Evolutionary conservation across 2,329 filamentous ascomycete species (phyloP).

Genomic region (Penicillium rolfsii): DNA sequence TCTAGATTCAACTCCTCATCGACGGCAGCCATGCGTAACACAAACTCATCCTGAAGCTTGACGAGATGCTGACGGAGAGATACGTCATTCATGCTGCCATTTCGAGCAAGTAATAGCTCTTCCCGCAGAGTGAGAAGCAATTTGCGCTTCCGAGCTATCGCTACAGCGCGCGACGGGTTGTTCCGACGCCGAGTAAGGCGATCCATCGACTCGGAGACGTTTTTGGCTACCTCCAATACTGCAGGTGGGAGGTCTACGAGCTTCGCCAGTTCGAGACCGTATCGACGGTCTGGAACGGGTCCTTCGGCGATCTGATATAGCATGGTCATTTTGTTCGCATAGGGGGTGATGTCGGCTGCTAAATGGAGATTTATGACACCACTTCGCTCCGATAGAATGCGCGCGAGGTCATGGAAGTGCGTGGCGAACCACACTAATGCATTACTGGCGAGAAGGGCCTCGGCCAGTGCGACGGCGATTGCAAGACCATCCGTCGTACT

Average conservation of each 20-base stretch:
- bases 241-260: constrained; percentile 71
- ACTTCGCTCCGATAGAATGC: constrained; percentile 71
- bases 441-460: constrained; percentile 78
- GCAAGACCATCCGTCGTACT: constrained; percentile 85
- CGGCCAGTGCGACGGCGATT: constrained; percentile 87
- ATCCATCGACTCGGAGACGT: constrained; percentile 66
- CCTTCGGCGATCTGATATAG: constrained; percentile 81
- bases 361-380: constrained; percentile 86
- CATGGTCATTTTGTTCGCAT: constrained; percentile 74
- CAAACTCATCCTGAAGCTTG: constrained; percentile 74
- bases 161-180: constrained; percentile 61
- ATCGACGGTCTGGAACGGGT: constrained; percentile 70
- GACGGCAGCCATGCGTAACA: constrained; percentile 69
- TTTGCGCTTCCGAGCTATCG: constrained; percentile 67
- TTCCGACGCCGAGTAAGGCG: constrained; percentile 61
- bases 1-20: constrained; percentile 46
- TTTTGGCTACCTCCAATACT: constrained; percentile 70
- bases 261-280: constrained; percentile 80
- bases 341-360: constrained; percentile 64
- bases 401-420: constrained; percentile 82
- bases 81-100: constrained; percentile 67
- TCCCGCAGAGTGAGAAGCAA: constrained; percentile 74
- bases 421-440: constrained; percentile 91
- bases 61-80: constrained; percentile 66
- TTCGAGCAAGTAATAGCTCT: constrained; percentile 68